A percentile compares a stretch with the other conserved stretches of the same genome.
phyloP scores from a whole-genome alignment of 495 filamentous ascomycete species.

The Aspergillus coremiiformis region DNA sequence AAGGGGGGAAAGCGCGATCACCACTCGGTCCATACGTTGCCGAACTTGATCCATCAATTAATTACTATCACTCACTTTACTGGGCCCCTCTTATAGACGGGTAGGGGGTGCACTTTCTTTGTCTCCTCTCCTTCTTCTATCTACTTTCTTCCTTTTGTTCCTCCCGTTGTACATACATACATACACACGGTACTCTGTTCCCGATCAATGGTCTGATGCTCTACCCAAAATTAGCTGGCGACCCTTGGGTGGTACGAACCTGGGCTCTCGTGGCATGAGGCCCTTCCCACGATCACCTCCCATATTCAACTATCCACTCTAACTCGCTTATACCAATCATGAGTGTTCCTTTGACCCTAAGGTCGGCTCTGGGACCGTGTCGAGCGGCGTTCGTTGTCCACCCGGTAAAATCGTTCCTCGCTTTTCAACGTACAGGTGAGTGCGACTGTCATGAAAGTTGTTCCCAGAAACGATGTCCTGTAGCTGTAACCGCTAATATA shows the following conservation, averaged over 20 bases:
- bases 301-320: neutral
- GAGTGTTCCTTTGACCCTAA: slow-evolving; percentile 26
- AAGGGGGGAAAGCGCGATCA: neutral
- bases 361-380: slow-evolving; percentile 29
- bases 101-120: neutral
- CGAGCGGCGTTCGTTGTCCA: slow-evolving; percentile 18
- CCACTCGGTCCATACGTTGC: neutral
- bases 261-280: neutral
- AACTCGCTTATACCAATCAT: slow-evolving; percentile 9
- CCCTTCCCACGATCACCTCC: neutral
- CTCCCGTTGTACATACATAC: too few species aligned
- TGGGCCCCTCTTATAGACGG: neutral
- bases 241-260: neutral
- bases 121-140: neutral
- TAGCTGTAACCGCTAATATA: slow-evolving; percentile 8
- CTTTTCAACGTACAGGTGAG: slow-evolving; percentile 21
- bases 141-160: neutral
- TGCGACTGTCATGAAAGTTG: neutral
- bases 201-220: neutral
- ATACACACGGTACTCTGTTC: neutral
- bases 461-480: neutral
- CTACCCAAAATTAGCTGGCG: neutral
- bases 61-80: too few species aligned
- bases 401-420: slow-evolving; percentile 20
- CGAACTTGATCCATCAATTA: neutral